Base-by-base conservation (phyloP, 2,329 filamentous ascomycete genomes). In the Rutstroemia sydowiana region DNA sequence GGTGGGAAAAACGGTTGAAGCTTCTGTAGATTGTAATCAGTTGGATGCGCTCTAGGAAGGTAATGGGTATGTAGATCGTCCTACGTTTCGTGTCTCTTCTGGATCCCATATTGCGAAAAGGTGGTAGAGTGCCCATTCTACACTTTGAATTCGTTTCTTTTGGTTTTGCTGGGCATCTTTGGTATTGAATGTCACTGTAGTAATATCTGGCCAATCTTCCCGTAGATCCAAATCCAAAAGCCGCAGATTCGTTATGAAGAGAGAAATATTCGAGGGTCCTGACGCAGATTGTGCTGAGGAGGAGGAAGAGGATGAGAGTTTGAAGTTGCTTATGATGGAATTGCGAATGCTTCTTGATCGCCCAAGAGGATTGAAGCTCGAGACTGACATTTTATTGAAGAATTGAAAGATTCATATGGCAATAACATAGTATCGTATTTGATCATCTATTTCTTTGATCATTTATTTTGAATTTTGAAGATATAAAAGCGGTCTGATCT, bases 81-180 rank as follows among this genome's bases (percentile, higher is more conserved):
- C 37, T 75, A 89, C 88, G 71, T 85, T 84, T 57, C 79, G 78
- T 16, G 90, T 80, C 61, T 88, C 85, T 10, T 85, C 79, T 0
- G 81, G 78, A 64, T 96, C 87, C 85, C 89, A 96, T 3, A 95
- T 71, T 34, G 78, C 75, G 67, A 95, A 95, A 13, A 98, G 77
- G 47, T 88, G 84, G 68, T 87, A 95, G n/a, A 97, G 73, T 0
- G 85, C 82, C 89, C 92, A 97, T 72, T 98, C 93, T 34, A 91
- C 81, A 54, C 82, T 82, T 61, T 87, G 82, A 34, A 95, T 83
- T 48, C 92, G 81, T 68, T 85, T 85, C 70, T 92, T 93, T 68
- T 92, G 86, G 48, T 87, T 87, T 57, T 85, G 82, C 44, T 77
- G 76, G 0, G 77, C 77, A 61, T 87, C 79, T 52, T 76, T 82